Evolutionary conservation across 1,139 yeast species (phyloP).

Genomic region (Pichia sp.): DNA sequence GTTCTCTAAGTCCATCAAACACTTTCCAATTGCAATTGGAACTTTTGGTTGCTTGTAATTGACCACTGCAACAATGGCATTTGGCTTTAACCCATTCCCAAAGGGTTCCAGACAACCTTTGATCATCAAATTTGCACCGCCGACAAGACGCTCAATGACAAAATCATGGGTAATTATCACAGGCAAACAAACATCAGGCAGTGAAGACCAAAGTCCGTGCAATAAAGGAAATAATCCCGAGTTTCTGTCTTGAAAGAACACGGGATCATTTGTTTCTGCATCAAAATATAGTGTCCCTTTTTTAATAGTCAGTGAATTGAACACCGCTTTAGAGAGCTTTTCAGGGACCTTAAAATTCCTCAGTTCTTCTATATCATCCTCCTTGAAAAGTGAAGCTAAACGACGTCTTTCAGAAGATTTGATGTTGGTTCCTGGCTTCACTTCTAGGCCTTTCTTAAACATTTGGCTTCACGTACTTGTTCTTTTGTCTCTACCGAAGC

Average conservation of each 20-base stretch:
- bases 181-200: constrained; percentile 33
- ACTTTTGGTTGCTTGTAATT: constrained; percentile 53
- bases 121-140: constrained; percentile 87
- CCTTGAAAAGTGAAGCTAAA: constrained; percentile 37
- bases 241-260: constrained; percentile 62
- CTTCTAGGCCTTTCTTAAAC: constrained; percentile 58
- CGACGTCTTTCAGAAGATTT: constrained; percentile 76
- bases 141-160: constrained; percentile 54
- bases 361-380: constrained; percentile 27
- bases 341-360: constrained; percentile 32
- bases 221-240: constrained; percentile 55
- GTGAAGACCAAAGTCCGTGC: constrained; percentile 58
- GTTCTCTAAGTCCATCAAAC: constrained; percentile 41
- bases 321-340: constrained; percentile 57
- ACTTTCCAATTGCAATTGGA: constrained; percentile 68
- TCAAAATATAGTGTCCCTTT: constrained; percentile 62
- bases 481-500: not conserved
- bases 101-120: constrained; percentile 86
- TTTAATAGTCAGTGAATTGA: constrained; percentile 44
- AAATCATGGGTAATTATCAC: constrained; percentile 61
- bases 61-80: constrained; percentile 63
- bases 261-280: constrained; percentile 48
- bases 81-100: constrained; percentile 37
- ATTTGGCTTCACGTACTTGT: constrained; percentile 35
- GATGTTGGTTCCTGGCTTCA: constrained; percentile 69